Percentiles rank a stretch among this genome's conserved stretches.
Conservation (phyloP, 2,329 filamentous ascomycete genomes). For the Myriosclerotinia scirpicola region DNA sequence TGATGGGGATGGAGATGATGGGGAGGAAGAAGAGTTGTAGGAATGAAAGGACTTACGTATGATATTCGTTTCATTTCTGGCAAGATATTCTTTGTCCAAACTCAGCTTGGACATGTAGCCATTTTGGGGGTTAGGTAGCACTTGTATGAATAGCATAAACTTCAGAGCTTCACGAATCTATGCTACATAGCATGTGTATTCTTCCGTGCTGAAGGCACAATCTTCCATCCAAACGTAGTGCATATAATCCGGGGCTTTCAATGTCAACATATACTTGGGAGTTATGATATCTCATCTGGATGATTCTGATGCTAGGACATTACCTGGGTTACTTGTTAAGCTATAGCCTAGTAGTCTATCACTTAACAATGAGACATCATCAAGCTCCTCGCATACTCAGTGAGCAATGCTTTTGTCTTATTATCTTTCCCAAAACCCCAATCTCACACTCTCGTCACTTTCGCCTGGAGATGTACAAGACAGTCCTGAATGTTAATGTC, state of each 20-base stretch:
- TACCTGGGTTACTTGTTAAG: background rate
- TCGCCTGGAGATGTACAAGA: background rate
- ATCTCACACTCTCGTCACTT: background rate
- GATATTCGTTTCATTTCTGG: background rate
- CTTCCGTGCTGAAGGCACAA: background rate
- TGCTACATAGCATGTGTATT: too few species aligned
- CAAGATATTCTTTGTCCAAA: background rate
- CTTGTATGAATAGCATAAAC: background rate
- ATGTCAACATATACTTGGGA: background rate
- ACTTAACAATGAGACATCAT: background rate
- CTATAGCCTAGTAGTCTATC: too few species aligned
- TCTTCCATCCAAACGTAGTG: background rate
- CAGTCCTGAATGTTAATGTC: too few species aligned
- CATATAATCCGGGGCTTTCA: background rate
- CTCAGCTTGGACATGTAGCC: background rate
- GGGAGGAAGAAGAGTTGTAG: constrained; percentile 24
- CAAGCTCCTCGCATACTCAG: background rate
- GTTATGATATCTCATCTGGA: background rate
- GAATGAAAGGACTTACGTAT: background rate
- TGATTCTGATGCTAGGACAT: too few species aligned
- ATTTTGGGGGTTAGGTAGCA: background rate
- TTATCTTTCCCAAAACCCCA: background rate
- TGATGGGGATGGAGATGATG: constrained; percentile 31
- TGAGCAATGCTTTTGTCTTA: background rate
- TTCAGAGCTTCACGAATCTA: background rate